These are phyloP conservation scores for Trichoderma sp. DNA, from an alignment of 2,329 filamentous ascomycete species.

Conservation along the genomic window DNA sequence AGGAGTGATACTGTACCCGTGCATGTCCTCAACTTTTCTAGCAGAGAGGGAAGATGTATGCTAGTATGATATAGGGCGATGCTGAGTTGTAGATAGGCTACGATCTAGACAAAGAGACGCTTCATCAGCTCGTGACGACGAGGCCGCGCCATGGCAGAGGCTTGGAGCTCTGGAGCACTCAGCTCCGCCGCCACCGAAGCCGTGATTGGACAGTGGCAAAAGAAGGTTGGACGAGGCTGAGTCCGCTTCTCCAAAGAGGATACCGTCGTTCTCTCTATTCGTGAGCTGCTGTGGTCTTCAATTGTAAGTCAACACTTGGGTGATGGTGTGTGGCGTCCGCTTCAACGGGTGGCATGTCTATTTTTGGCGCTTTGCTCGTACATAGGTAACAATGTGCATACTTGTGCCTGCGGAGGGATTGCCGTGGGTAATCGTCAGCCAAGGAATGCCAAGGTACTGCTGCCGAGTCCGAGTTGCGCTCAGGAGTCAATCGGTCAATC, in stretches of 20 bases:
- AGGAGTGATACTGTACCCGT: too few relatives aligned
- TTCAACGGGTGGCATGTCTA: background rate
- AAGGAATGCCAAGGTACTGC: too few relatives aligned
- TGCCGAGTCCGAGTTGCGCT: too few relatives aligned
- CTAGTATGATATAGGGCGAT: too few relatives aligned
- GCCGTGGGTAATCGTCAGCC: background rate
- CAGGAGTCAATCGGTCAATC: too few relatives aligned
- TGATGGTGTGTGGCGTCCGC: background rate
- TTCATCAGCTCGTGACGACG: conserved; percentile 23
- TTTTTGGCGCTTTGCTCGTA: conserved; percentile 6
- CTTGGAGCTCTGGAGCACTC: conserved; percentile 14
- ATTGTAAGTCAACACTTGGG: background rate
- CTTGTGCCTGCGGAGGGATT: background rate
- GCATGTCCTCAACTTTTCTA: too few relatives aligned
- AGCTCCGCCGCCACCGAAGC: background rate
- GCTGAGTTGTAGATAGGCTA: background rate
- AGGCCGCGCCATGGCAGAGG: conserved; percentile 19
- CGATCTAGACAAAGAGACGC: conserved; percentile 10
- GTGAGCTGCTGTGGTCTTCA: background rate
- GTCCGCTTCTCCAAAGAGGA: background rate
- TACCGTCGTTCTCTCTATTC: background rate
- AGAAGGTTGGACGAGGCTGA: conserved; percentile 18
- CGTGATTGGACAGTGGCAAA: background rate
- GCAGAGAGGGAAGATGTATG: too few relatives aligned
- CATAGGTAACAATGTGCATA: background rate